Percentiles rank a stretch among this genome's conserved stretches.
Conservation (phyloP, 176 grass and related monocot species). For the Paspalum vaginatum region DNA sequence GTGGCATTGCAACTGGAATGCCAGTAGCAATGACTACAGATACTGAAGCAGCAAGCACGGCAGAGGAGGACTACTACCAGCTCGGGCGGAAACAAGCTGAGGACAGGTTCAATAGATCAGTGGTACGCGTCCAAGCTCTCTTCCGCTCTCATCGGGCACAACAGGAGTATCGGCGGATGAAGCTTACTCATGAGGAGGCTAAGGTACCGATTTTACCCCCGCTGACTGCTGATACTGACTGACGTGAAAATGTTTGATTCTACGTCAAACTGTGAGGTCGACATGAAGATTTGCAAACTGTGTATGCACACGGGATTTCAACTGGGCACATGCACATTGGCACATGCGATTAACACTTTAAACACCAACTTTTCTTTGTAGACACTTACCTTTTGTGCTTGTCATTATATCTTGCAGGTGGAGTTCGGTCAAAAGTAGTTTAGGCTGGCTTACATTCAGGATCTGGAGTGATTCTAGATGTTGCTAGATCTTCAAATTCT, state of each 20-base stretch:
- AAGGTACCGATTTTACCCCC: slow-evolving; percentile 49
- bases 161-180: slow-evolving; percentile 96
- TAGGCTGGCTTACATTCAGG: neutral
- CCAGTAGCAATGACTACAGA: slow-evolving; percentile 64
- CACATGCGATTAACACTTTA: neutral
- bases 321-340: neutral
- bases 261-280: neutral
- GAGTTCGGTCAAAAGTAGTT: slow-evolving; percentile 58
- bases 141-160: slow-evolving; percentile 93
- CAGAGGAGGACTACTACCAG: slow-evolving; percentile 88
- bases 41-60: slow-evolving; percentile 55
- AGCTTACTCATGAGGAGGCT: slow-evolving; percentile 75
- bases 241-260: slow-evolving; percentile 1
- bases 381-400: slow-evolving; percentile 21
- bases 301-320: neutral
- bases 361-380: neutral
- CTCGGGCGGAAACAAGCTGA: slow-evolving; percentile 80
- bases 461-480: slow-evolving; percentile 33
- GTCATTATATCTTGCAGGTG: slow-evolving; percentile 47
- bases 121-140: slow-evolving; percentile 82
- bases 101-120: slow-evolving; percentile 79
- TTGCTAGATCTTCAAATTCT: slow-evolving; percentile 32
- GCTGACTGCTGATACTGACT: slow-evolving; percentile 14
- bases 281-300: neutral
- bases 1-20: slow-evolving; percentile 75